Evolutionary conservation across 805 yeast genomes (phyloP), one percentile per base, ranked within the genome.

Genomic region (Torulaspora franciscae): DNA sequence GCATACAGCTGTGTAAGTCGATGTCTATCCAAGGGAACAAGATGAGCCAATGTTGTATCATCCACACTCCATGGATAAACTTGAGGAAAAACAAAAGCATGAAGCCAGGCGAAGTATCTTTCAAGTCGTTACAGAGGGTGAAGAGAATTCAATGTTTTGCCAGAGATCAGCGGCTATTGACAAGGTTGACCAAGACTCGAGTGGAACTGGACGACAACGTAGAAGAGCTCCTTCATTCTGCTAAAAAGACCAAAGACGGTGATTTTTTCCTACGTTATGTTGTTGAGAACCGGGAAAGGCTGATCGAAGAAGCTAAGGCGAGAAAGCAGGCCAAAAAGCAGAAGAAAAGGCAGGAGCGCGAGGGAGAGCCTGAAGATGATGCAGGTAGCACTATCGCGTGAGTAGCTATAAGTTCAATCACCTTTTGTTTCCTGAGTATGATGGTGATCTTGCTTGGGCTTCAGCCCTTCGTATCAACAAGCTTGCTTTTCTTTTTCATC

Each of bases 81-180:
- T 67, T 85, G 44, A 71, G 75, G 33, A 82, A 82, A 52, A 78
- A 78, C 41, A 82, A 81, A 10, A 76, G 76, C 25, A 85, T 84
- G 93, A 87, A 77, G 38, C 77, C 76, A 4, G 95, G 95, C 3
- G 86, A 87, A 40, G 95, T 85, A 6, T 77, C 85, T 1, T 85
- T 84, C 63, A 76, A 81, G 46, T 79, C 81, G 47, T 73, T 71
- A 2, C 77, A 74, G 48, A 65, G 68, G 41, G 80, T 83, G 19
- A 75, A 69, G 48, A 73, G 77, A 49, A 64, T 77, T 25, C 73
- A 70, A 49, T 74, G 86, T 26, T 74, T 71, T 40, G 72, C 72
- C 30, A 72, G 80, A 51, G 81, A 81, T 36, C 83, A 80, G 56
- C 65, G 76, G 4, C 68, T 81, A 2, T 60, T 85, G 30, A 84